Conservation (phyloP, 179 eudicot species). For the Beta corolliflora region DNA sequence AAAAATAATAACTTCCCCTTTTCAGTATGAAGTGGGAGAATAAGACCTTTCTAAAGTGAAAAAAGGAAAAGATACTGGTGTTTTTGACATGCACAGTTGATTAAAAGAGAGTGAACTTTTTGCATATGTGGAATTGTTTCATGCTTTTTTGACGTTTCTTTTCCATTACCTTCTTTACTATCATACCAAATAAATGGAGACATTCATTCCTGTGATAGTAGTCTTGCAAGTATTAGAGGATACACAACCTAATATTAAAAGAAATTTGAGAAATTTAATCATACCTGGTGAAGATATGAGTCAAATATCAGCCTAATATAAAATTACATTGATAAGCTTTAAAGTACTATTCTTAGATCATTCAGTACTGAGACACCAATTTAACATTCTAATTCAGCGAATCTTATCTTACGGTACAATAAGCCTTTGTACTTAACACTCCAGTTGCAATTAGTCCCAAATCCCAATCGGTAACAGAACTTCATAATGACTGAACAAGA, state of each 20-base stretch:
- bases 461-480: neutral
- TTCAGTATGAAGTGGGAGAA: conserved; percentile 6
- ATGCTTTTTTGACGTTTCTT: neutral
- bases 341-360: neutral
- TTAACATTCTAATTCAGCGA: neutral
- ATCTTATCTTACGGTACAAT: neutral
- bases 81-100: neutral
- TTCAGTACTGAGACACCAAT: no score
- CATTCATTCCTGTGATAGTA: no score
- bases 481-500: neutral
- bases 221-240: neutral
- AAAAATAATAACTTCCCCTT: neutral
- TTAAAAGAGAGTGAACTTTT: neutral
- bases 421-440: neutral
- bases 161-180: neutral
- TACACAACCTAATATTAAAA: neutral
- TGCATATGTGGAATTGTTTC: neutral
- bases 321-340: neutral
- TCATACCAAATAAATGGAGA: no score
- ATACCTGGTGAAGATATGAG: neutral
- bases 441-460: neutral
- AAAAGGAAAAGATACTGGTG: neutral
- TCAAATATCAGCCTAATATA: conserved; percentile 2
- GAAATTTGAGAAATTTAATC: no score
- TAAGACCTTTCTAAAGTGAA: neutral